Conservation (phyloP, 139 green algal species). For the Tetraselmis striata region DNA sequence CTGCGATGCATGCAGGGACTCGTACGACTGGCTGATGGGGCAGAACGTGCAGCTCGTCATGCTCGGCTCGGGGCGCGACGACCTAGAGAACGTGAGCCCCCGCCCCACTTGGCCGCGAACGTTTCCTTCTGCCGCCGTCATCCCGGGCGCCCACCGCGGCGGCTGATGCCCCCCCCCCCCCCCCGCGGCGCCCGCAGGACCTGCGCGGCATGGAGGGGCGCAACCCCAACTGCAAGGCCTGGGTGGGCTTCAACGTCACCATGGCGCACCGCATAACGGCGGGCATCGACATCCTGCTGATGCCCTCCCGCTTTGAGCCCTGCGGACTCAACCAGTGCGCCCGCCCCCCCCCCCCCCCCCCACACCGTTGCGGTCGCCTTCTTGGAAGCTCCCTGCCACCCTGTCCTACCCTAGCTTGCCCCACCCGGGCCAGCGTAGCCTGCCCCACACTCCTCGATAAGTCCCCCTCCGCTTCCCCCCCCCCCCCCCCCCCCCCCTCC, state of each 20-base stretch:
- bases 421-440: too few relatives aligned
- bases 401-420: too few relatives aligned
- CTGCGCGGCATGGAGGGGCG: not conserved
- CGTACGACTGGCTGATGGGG: constrained; percentile 78
- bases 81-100: constrained; percentile 66
- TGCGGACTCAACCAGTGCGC: constrained; percentile 56
- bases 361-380: too few relatives aligned
- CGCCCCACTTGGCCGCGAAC: too few relatives aligned
- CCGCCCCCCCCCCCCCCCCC: too few relatives aligned
- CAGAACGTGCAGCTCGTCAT: constrained; percentile 86
- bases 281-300: constrained; percentile 61
- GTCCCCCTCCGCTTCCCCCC: too few relatives aligned
- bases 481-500: too few relatives aligned
- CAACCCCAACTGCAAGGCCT: constrained; percentile 54
- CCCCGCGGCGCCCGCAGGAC: not conserved
- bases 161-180: too few relatives aligned
- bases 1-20: constrained; percentile 22
- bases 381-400: too few relatives aligned
- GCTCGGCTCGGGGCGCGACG: constrained; percentile 79
- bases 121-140: too few relatives aligned
- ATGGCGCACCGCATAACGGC: constrained; percentile 91
- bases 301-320: constrained; percentile 85
- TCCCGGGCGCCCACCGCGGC: too few relatives aligned
- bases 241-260: constrained; percentile 86
- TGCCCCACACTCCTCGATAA: too few relatives aligned